Base-by-base conservation (phyloP, 2,329 filamentous ascomycete species). In the Diplodia corticola region DNA sequence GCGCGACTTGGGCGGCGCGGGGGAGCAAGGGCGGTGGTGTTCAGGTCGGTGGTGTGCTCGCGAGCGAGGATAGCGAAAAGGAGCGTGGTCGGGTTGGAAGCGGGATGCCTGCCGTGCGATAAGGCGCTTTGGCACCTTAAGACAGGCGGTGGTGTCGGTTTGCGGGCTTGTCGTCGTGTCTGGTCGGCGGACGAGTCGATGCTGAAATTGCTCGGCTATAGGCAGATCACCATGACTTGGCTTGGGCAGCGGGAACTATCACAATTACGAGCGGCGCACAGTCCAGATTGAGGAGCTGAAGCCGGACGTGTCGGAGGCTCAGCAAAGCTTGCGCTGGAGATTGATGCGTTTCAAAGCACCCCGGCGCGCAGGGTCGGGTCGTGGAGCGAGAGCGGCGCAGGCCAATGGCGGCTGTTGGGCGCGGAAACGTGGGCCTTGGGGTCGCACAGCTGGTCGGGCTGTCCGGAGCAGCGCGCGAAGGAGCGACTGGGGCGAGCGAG, bases 341-440 rank as follows among this genome's bases (percentile, higher is more conserved):
- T 61, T 61, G 57, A 61, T 61, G 57, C 44, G 57, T 61, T 61
- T 61, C 57, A 61, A 49, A 61, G 28, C 40, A 49, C 57, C 57
- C 57, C 40, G 57, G 57, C 57, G 57, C 57, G 33, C 57, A 61
- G 57, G 57, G 57, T 49, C 44, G 40, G 44, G 44, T 49, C n/a
- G 28, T 61, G 57, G 40, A 35, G 26, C 26, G 10, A 26, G 37
- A 24, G 35, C 22, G 55, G 55, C 24, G 37, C 22, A 61, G 57
- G 44, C 57, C 57, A 61, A 61, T 61, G 57, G 44, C 40, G 26
- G 57, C 26, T n/a, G 40, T 24, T 35, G 44, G 44, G 24, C 9
- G 57, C 57, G 49, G 57, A 61, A 61, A 61, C 57, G 40, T 28
- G 13, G 44, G 24, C 37, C 12, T 22, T 44, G 28, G 44, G 57